These are phyloP conservation scores for Chaetomiaceae sp. DNA, from an alignment of 2,329 filamentous ascomycete species.

Conservation along the genomic window DNA sequence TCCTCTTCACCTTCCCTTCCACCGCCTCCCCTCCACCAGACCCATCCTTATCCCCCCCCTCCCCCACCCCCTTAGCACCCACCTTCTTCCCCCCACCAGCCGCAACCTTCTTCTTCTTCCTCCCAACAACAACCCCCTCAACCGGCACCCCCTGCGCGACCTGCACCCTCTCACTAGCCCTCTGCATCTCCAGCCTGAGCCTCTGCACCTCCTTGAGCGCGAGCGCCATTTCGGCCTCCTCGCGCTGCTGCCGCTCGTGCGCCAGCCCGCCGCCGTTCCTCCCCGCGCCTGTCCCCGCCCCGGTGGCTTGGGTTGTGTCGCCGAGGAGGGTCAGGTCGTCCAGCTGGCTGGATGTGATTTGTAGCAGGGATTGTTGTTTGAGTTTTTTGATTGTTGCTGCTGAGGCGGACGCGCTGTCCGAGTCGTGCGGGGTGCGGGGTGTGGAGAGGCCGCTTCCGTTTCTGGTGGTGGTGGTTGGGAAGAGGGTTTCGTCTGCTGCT, in stretches of 20 bases:
- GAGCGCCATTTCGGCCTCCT: slow-evolving; percentile 83
- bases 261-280: slow-evolving; percentile 39
- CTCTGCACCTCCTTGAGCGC: slow-evolving; percentile 87
- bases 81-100: slow-evolving; percentile 35
- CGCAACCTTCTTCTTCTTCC: slow-evolving; percentile 52
- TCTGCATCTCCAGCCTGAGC: slow-evolving; percentile 82
- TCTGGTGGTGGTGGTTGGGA: slow-evolving; percentile 27
- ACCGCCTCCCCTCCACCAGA: slow-evolving; percentile 33
- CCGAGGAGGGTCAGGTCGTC: slow-evolving; percentile 71
- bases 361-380: slow-evolving; percentile 65
- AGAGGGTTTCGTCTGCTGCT: slow-evolving; percentile 67
- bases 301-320: slow-evolving; percentile 59
- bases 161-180: slow-evolving; percentile 69
- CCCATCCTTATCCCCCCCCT: neutral
- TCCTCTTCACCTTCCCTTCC: slow-evolving; percentile 32
- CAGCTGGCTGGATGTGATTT: slow-evolving; percentile 83
- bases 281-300: slow-evolving; percentile 26
- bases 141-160: slow-evolving; percentile 62
- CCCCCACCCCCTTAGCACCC: neutral
- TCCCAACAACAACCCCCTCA: slow-evolving; percentile 62
- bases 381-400: no score
- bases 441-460: slow-evolving; percentile 44
- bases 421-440: slow-evolving; percentile 46
- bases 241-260: slow-evolving; percentile 62
- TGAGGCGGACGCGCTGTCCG: no score